phyloP scores from a whole-genome alignment of 805 yeast genomes.

The Maudiozyma pseudohumilis region DNA sequence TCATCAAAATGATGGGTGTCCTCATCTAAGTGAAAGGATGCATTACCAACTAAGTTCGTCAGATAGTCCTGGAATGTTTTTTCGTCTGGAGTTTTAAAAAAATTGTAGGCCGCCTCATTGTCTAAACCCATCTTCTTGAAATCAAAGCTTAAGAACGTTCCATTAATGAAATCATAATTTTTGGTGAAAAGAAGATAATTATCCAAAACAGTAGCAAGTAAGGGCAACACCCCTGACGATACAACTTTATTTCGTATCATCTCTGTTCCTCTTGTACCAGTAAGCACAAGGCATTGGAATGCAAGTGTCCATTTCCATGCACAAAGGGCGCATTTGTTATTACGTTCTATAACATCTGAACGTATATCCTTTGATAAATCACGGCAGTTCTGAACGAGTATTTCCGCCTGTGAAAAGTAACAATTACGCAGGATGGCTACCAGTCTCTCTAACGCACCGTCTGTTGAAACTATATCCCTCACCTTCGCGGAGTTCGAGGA shows the following conservation, averaged over 20 bases:
- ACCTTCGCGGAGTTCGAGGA: constrained; percentile 82
- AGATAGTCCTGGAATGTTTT: constrained; percentile 17
- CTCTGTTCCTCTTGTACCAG: constrained; percentile 92
- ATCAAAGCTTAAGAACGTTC: constrained; percentile 11
- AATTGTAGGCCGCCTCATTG: constrained; percentile 7
- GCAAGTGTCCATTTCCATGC: constrained; percentile 98
- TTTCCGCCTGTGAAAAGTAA: constrained; percentile 28
- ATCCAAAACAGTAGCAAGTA: constrained; percentile 84
- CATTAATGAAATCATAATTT: constrained; percentile 27
- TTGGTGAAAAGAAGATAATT: constrained; percentile 48
- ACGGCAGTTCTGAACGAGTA: constrained; percentile 5
- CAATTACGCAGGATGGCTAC: constrained; percentile 82
- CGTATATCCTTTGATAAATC: background rate
- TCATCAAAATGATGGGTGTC: constrained; percentile 9
- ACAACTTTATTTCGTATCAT: constrained; percentile 75
- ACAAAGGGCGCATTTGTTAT: constrained; percentile 40
- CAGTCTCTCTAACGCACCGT: constrained; percentile 86
- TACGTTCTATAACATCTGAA: constrained; percentile 19
- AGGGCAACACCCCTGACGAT: constrained; percentile 83
- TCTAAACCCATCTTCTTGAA: constrained; percentile 12
- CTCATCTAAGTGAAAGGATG: constrained; percentile 9
- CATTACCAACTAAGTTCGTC: constrained; percentile 13
- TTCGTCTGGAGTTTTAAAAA: constrained; percentile 10
- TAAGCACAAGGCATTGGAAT: constrained; percentile 80
- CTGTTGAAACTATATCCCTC: constrained; percentile 77